phyloP scores from a whole-genome alignment of 2,329 filamentous ascomycete genomes.

The Colletotrichum sp. region DNA sequence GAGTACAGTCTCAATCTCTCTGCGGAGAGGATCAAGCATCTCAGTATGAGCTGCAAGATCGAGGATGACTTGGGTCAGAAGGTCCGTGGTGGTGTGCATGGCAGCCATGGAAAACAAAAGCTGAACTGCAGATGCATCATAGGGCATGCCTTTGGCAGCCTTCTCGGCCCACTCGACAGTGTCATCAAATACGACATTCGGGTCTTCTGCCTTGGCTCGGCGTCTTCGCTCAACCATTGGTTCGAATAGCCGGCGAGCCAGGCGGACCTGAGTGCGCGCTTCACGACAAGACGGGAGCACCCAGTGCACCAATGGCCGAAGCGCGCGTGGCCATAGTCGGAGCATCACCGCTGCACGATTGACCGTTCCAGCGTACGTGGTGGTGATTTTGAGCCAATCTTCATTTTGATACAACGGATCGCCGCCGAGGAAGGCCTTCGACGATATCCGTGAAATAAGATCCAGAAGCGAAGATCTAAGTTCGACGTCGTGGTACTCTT shows the following conservation, averaged over 20 bases:
- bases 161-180: conserved; percentile 46
- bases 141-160: conserved; percentile 56
- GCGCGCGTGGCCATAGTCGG: conserved; percentile 39
- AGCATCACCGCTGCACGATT: conserved; percentile 40
- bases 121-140: conserved; percentile 73
- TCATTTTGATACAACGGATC: conserved; percentile 45
- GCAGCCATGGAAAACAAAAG: conserved; percentile 73
- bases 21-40: conserved; percentile 40
- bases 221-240: conserved; percentile 32
- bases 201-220: conserved; percentile 18
- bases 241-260: conserved; percentile 39
- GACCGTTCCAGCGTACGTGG: conserved; percentile 43
- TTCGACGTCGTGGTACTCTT: conserved; percentile 25
- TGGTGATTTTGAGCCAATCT: conserved; percentile 48
- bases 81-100: conserved; percentile 46
- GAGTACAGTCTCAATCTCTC: conserved; percentile 42
- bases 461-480: background rate
- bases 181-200: conserved; percentile 30
- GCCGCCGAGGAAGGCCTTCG: conserved; percentile 51
- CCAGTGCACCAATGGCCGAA: conserved; percentile 46
- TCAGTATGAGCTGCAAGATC: conserved; percentile 43
- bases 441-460: conserved; percentile 53
- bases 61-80: conserved; percentile 38
- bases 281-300: conserved; percentile 42
- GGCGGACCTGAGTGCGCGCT: conserved; percentile 38